A percentile compares a stretch with the other conserved stretches of the same genome.
Evolutionary conservation across 2,329 filamentous ascomycete genomes (phyloP).

Genomic region (Colletotrichum coccodes): DNA sequence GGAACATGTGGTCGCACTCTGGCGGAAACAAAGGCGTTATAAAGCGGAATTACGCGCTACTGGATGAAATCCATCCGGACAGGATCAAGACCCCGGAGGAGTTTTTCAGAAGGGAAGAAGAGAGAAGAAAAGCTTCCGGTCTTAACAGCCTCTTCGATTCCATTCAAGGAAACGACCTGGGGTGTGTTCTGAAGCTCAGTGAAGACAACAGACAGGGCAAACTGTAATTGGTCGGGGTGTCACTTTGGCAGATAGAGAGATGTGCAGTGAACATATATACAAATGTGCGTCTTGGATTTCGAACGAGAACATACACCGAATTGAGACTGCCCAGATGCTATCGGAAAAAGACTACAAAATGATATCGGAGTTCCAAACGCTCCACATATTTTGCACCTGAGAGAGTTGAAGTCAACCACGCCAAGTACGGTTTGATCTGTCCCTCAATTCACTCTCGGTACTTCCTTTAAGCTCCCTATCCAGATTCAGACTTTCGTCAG

Average conservation of each 20-base stretch:
- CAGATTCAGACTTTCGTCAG: too few relatives aligned
- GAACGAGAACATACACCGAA: too few relatives aligned
- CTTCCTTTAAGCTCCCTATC: constrained; percentile 17
- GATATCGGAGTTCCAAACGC: too few relatives aligned
- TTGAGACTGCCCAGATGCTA: too few relatives aligned
- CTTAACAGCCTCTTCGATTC: constrained; percentile 45
- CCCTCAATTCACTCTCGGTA: constrained; percentile 34
- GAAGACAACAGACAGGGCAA: constrained; percentile 35
- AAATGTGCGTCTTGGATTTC: too few relatives aligned
- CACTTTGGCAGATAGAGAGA: too few relatives aligned
- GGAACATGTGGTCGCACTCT: constrained; percentile 55
- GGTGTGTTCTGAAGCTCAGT: constrained; percentile 38
- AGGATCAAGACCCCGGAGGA: constrained; percentile 59
- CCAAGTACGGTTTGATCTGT: constrained; percentile 16
- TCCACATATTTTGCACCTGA: too few relatives aligned
- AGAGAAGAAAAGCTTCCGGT: constrained; percentile 40
- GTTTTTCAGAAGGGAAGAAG: constrained; percentile 54
- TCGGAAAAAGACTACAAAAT: too few relatives aligned
- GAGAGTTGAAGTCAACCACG: neutral
- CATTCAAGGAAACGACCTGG: constrained; percentile 32
- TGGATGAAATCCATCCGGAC: constrained; percentile 62
- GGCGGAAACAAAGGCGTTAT: constrained; percentile 53
- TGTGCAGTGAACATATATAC: too few relatives aligned
- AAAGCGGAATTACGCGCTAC: constrained; percentile 55
- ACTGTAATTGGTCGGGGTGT: neutral